A percentile compares a stretch with the other conserved stretches of the same genome.
phyloP scores from a whole-genome alignment of 1,139 yeast genomes.

The Yamadazyma membranifaciens region DNA sequence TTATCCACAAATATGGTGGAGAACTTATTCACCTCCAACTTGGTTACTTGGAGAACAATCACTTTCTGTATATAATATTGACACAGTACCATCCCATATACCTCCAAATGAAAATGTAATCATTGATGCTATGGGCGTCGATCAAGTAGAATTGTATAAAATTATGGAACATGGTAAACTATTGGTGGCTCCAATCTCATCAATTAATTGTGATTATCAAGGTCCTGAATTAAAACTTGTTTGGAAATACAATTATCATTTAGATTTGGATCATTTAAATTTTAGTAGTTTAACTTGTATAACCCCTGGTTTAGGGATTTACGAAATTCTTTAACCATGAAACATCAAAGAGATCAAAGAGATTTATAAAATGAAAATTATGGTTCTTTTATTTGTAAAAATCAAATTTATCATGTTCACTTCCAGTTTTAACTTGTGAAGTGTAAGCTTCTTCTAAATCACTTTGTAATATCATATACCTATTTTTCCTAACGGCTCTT shows the following conservation, averaged over 20 bases:
- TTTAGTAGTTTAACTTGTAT: conserved; percentile 41
- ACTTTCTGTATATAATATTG: conserved; percentile 18
- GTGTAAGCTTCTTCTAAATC: conserved; percentile 98
- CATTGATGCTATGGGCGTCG: conserved; percentile 62
- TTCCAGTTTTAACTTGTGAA: conserved; percentile 91
- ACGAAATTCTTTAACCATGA: conserved; percentile 29
- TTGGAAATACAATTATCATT: conserved; percentile 50
- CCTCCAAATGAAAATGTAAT: neutral
- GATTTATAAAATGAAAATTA: neutral
- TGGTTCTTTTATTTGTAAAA: conserved; percentile 69
- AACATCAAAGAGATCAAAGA: too few relatives aligned
- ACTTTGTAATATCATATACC: conserved; percentile 92
- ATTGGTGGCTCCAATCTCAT: conserved; percentile 50
- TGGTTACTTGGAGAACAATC: conserved; percentile 63
- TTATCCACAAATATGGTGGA: conserved; percentile 72
- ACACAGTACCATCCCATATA: conserved; percentile 13
- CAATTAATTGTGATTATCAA: conserved; percentile 28
- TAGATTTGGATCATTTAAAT: conserved; percentile 72
- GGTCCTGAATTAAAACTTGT: conserved; percentile 19
- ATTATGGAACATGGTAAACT: conserved; percentile 17
- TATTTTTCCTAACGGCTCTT: conserved; percentile 95
- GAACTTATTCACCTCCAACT: conserved; percentile 89
- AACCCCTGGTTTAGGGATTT: conserved; percentile 59
- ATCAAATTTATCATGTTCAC: conserved; percentile 95
- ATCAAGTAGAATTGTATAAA: conserved; percentile 16